These are phyloP conservation scores for Phoma sp. DNA, from an alignment of 2,329 filamentous ascomycete genomes.

Conservation along the genomic window DNA sequence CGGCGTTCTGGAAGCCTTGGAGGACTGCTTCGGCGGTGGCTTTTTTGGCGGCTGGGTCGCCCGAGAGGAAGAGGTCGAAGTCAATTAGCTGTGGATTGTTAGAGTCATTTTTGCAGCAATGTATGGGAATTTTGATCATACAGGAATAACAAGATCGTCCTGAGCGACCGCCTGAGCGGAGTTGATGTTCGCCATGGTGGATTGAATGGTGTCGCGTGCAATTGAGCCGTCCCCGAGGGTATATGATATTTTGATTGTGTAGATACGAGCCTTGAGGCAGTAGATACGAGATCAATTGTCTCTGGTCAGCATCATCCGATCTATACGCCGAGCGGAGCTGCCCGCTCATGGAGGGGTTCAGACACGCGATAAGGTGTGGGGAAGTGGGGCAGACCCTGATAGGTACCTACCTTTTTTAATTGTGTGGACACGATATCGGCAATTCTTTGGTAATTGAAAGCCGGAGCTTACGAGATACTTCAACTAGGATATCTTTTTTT, in stretches of 20 bases:
- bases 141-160: slow-evolving; percentile 49
- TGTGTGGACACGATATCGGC: too few relatives aligned
- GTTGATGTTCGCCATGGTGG: slow-evolving; percentile 29
- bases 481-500: too few relatives aligned
- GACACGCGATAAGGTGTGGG: slow-evolving; percentile 31
- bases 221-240: neutral
- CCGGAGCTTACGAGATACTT: too few relatives aligned
- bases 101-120: slow-evolving; percentile 38
- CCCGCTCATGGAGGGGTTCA: slow-evolving; percentile 17
- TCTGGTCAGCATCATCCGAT: slow-evolving; percentile 17
- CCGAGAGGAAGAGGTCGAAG: slow-evolving; percentile 74
- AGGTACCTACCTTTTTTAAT: too few relatives aligned
- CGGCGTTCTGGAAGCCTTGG: slow-evolving; percentile 80
- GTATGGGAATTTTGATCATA: slow-evolving; percentile 53
- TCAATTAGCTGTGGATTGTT: slow-evolving; percentile 68
- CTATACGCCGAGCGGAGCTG: slow-evolving; percentile 23
- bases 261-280: neutral
- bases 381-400: slow-evolving; percentile 12
- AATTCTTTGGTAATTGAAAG: too few relatives aligned
- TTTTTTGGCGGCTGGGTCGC: slow-evolving; percentile 64
- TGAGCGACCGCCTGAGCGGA: slow-evolving; percentile 46
- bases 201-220: neutral
- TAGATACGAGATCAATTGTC: slow-evolving; percentile 2
- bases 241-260: neutral
- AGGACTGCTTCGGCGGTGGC: slow-evolving; percentile 75